A percentile compares a stretch with the other conserved stretches of the same genome.
These are phyloP conservation scores for Coemansia sp. DNA, from an alignment of 192 early-diverging fungal genomes.

Conservation along the genomic window DNA sequence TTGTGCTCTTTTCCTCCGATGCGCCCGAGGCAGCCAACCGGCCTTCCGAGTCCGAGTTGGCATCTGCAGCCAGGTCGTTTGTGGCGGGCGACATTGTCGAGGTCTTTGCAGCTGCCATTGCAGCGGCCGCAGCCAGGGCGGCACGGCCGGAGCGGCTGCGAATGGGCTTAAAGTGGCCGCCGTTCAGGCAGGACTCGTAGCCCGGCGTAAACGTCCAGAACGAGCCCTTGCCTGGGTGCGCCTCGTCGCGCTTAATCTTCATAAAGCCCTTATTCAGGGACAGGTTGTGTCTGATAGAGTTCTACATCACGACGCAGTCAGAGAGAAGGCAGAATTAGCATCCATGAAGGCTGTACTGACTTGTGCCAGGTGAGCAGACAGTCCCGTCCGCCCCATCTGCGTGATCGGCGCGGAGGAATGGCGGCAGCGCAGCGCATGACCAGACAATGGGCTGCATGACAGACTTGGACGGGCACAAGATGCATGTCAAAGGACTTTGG, in stretches of 20 bases:
- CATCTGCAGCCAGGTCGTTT: constrained; percentile 5
- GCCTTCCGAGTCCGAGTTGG: constrained; percentile 14
- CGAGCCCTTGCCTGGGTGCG: constrained; percentile 81
- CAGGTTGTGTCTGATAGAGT: constrained; percentile 88
- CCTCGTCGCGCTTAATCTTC: constrained; percentile 72
- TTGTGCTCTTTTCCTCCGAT: constrained; percentile 4
- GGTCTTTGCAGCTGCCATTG: constrained; percentile 37
- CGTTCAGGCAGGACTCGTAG: constrained; percentile 53
- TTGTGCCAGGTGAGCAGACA: not conserved
- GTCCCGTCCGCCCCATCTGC: constrained; percentile 1
- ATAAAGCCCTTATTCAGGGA: constrained; percentile 83
- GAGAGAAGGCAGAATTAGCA: not conserved
- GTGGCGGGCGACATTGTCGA: constrained; percentile 7
- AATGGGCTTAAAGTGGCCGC: constrained; percentile 56
- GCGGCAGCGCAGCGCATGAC: constrained; percentile 9
- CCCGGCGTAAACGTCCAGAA: constrained; percentile 69
- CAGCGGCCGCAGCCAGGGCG: constrained; percentile 53
- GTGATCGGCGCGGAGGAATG: constrained; percentile 21
- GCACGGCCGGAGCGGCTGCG: constrained; percentile 55
- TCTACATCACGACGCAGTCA: constrained; percentile 58
- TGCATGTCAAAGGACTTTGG: constrained; percentile 13
- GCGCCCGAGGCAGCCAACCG: constrained; percentile 7
- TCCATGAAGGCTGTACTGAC: too few species aligned
- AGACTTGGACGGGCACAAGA: not conserved
- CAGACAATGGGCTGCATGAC: constrained; percentile 17